These are phyloP conservation scores for Podaxis sp. DNA, from an alignment of 768 basidiomycete species.

Conservation along the genomic window DNA sequence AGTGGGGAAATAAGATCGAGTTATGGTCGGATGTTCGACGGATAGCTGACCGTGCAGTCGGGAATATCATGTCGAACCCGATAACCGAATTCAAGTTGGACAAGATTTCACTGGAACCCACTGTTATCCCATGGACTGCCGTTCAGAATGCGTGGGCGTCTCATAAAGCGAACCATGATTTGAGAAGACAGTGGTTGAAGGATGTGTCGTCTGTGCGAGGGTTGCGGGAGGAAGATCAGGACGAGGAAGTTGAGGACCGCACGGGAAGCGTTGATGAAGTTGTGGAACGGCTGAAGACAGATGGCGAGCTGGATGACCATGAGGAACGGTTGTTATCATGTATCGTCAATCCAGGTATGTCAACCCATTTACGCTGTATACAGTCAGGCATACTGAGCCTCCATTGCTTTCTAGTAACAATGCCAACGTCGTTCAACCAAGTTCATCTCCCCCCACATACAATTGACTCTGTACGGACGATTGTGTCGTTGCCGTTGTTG, in stretches of 20 bases:
- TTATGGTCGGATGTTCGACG: conserved; percentile 67
- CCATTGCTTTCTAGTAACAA: conserved; percentile 38
- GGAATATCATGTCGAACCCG: conserved; percentile 49
- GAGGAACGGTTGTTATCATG: conserved; percentile 80
- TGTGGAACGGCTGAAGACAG: conserved; percentile 72
- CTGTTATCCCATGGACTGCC: conserved; percentile 63
- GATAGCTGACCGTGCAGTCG: conserved; percentile 76
- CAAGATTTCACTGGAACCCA: conserved; percentile 51
- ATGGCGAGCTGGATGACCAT: conserved; percentile 74
- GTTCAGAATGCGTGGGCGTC: conserved; percentile 66
- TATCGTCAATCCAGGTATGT: conserved; percentile 78
- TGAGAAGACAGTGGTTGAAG: conserved; percentile 62
- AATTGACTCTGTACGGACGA: conserved; percentile 87
- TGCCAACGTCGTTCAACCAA: conserved; percentile 82
- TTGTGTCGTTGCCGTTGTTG: conserved; percentile 86
- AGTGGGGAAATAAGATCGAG: conserved; percentile 72
- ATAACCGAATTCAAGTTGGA: conserved; percentile 22
- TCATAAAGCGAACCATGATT: conserved; percentile 45
- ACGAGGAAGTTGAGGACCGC: conserved; percentile 32
- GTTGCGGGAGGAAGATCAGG: conserved; percentile 28
- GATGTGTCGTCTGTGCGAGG: conserved; percentile 32
- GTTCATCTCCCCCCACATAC: conserved; percentile 88
- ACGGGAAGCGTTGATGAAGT: conserved; percentile 60
- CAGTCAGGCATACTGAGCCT: background rate
- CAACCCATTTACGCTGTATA: conserved; percentile 2